Percentiles rank a stretch among this genome's conserved stretches.
Conservation (phyloP, 1,139 yeast genomes). For the Debaryomyces sp. region DNA sequence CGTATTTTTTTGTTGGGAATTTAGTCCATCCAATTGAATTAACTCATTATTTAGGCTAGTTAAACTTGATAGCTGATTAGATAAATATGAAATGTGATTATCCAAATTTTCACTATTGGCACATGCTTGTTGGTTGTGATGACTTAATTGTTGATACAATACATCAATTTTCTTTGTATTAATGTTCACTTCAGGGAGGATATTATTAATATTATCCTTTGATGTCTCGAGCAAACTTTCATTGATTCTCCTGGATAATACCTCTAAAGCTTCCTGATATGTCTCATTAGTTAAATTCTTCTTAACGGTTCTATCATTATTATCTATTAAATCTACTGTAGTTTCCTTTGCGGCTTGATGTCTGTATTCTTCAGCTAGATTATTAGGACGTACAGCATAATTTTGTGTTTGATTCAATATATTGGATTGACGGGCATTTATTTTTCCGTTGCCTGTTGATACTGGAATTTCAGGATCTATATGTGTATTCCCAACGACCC, state of each 20-base stretch:
- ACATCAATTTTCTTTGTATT: slow-evolving; percentile 29
- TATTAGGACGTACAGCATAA: neutral
- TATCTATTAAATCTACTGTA: slow-evolving; percentile 19
- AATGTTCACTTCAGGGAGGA: slow-evolving; percentile 20
- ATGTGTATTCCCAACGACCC: neutral
- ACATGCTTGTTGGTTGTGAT: slow-evolving; percentile 41
- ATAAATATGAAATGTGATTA: slow-evolving; percentile 36
- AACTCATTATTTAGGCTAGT: slow-evolving; percentile 29
- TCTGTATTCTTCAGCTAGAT: neutral
- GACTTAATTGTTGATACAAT: slow-evolving; percentile 34
- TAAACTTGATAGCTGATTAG: slow-evolving; percentile 31
- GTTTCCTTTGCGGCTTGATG: neutral
- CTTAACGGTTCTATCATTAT: slow-evolving; percentile 14
- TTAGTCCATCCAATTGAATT: slow-evolving; percentile 25
- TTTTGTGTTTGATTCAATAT: neutral
- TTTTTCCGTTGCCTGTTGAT: neutral
- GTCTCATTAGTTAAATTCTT: neutral
- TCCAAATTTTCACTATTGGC: slow-evolving; percentile 38
- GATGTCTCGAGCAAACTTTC: slow-evolving; percentile 15
- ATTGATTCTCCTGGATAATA: slow-evolving; percentile 28
- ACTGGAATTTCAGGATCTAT: neutral
- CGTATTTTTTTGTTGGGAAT: slow-evolving; percentile 21
- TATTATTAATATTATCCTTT: slow-evolving; percentile 8
- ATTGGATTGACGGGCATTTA: neutral
- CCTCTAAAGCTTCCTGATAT: slow-evolving; percentile 13